A percentile compares a stretch with the other conserved stretches of the same genome.
phyloP scores from a whole-genome alignment of 1,139 yeast genomes.

The Taphrina deformans region DNA sequence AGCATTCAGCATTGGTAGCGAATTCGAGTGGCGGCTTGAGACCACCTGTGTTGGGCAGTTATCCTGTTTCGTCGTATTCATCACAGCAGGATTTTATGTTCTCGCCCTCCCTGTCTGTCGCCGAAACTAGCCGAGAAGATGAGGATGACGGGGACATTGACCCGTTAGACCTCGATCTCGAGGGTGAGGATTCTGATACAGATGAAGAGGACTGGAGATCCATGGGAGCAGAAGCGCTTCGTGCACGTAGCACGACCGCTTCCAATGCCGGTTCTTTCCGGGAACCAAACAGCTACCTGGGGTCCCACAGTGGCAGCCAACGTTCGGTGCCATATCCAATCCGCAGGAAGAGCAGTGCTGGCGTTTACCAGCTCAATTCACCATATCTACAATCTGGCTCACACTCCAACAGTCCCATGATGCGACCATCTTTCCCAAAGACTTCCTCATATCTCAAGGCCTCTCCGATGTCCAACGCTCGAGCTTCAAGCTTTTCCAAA shows the following conservation, averaged over 20 bases:
- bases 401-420: not conserved
- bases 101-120: constrained; percentile 29
- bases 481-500: constrained; percentile 1
- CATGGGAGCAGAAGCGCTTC: constrained; percentile 65
- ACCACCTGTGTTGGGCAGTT: constrained; percentile 1
- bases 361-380: constrained; percentile 14
- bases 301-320: constrained; percentile 8
- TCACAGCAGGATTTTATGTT: constrained; percentile 26
- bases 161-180: constrained; percentile 33
- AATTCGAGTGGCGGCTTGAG: not conserved
- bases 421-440: constrained; percentile 25
- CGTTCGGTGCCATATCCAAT: constrained; percentile 28
- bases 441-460: constrained; percentile 11
- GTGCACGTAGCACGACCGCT: constrained; percentile 36
- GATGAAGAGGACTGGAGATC: constrained; percentile 96
- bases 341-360: constrained; percentile 26
- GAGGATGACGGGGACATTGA: constrained; percentile 38
- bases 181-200: constrained; percentile 53
- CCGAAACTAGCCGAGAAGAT: constrained; percentile 32
- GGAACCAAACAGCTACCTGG: not conserved
- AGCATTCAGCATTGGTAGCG: not conserved
- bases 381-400: not conserved
- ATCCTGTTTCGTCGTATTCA: constrained; percentile 12
- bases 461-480: constrained; percentile 21
- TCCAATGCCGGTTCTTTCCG: constrained; percentile 8